These are phyloP conservation scores for Spathaspora girioi DNA, from an alignment of 805 yeast genomes.

Conservation along the genomic window DNA sequence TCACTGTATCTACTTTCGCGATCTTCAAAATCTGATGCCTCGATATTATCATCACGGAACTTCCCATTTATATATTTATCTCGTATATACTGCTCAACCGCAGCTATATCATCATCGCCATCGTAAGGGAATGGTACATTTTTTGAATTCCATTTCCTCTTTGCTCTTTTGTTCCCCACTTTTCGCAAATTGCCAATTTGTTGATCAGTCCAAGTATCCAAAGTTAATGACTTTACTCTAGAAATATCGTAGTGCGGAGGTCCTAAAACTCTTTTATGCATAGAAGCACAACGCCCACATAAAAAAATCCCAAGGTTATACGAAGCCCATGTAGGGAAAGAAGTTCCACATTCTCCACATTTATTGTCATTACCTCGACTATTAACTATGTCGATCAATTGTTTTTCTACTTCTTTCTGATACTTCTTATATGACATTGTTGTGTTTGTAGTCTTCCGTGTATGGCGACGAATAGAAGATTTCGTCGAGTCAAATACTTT, in stretches of 20 bases:
- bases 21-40: slow-evolving; percentile 33
- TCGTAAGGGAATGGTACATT: slow-evolving; percentile 69
- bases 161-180: slow-evolving; percentile 64
- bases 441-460: neutral
- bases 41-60: slow-evolving; percentile 43
- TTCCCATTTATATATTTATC: slow-evolving; percentile 68
- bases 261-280: slow-evolving; percentile 57
- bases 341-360: slow-evolving; percentile 75
- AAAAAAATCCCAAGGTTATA: slow-evolving; percentile 61
- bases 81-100: slow-evolving; percentile 55
- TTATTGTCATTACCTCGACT: slow-evolving; percentile 55
- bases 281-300: slow-evolving; percentile 82
- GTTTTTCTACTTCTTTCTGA: slow-evolving; percentile 44
- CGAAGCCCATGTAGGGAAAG: slow-evolving; percentile 61
- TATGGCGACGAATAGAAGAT: neutral
- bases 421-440: slow-evolving; percentile 26
- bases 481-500: neutral
- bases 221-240: slow-evolving; percentile 64
- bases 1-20: slow-evolving; percentile 18
- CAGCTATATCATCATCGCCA: slow-evolving; percentile 59
- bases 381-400: slow-evolving; percentile 59
- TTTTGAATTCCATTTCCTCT: slow-evolving; percentile 63
- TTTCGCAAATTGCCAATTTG: slow-evolving; percentile 46
- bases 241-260: slow-evolving; percentile 52
- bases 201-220: slow-evolving; percentile 62